Conservation (phyloP, 2,329 filamentous ascomycete species). For the Colletotrichum kahawae region DNA sequence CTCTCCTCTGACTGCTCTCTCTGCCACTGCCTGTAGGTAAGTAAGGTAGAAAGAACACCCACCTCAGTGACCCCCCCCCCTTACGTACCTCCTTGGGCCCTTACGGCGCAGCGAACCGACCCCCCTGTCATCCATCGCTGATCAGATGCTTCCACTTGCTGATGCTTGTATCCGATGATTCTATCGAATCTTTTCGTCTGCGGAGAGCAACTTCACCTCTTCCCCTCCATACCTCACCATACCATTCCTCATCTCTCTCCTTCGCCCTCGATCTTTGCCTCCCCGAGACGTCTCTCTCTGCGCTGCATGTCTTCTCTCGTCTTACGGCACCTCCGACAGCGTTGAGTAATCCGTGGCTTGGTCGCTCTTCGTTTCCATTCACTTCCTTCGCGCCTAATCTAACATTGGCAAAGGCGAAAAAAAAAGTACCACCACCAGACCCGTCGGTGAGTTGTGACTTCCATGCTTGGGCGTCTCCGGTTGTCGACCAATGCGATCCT, state of each 20-base stretch:
- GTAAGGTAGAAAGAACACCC: not conserved
- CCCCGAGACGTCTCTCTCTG: not conserved
- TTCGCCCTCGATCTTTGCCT: not conserved
- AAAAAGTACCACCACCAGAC: not conserved
- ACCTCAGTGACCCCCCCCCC: not conserved
- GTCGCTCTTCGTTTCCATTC: not conserved
- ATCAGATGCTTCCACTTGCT: constrained; percentile 1
- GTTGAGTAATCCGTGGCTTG: not conserved
- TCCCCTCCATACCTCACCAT: not conserved
- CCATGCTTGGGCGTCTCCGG: not conserved
- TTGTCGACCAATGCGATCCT: constrained; percentile 5
- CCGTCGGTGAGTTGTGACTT: constrained; percentile 15
- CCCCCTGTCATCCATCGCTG: not conserved
- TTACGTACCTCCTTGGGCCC: not conserved
- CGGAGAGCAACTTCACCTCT: not conserved
- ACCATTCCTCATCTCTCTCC: not conserved
- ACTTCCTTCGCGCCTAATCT: not conserved
- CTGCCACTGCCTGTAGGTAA: not conserved
- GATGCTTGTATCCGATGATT: constrained; percentile 17
- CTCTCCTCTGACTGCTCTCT: not conserved
- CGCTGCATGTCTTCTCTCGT: not conserved
- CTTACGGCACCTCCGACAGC: not conserved
- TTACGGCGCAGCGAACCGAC: not conserved
- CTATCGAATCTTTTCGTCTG: constrained; percentile 4
- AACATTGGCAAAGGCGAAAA: not conserved